phyloP scores from a whole-genome alignment of 768 basidiomycete genomes.

The Cystofilobasidium macerans region DNA sequence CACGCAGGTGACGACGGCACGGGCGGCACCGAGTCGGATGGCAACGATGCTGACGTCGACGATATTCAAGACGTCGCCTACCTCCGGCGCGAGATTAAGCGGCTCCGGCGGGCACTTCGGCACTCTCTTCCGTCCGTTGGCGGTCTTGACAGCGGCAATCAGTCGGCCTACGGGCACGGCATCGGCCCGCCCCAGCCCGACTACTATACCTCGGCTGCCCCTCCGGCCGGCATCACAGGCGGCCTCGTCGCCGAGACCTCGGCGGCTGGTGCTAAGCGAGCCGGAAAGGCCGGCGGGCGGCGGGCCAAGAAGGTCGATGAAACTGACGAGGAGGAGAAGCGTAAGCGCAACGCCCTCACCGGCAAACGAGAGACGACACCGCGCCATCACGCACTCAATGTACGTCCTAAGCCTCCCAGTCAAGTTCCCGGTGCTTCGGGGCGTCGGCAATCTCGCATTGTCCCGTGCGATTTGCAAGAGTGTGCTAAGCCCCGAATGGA shows the following conservation, averaged over 20 bases:
- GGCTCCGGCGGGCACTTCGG: background rate
- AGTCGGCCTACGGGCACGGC: background rate
- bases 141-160: background rate
- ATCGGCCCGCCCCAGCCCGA: background rate
- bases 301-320: background rate
- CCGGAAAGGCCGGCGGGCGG: background rate
- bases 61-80: background rate
- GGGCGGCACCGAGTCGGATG: background rate
- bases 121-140: background rate
- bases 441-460: too few species aligned
- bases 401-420: background rate
- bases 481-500: background rate
- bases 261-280: background rate
- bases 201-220: background rate
- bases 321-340: background rate
- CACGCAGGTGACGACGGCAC: background rate
- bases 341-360: slow-evolving; percentile 1
- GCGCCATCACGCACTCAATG: slow-evolving; percentile 14
- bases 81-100: slow-evolving; percentile 10
- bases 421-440: too few species aligned
- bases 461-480: background rate
- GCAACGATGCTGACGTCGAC: slow-evolving; percentile 4
- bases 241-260: too few species aligned
- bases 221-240: background rate
- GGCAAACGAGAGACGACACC: slow-evolving; percentile 7